Conservation (phyloP, 495 filamentous ascomycete genomes). For the Aspergillus taichungensis region DNA sequence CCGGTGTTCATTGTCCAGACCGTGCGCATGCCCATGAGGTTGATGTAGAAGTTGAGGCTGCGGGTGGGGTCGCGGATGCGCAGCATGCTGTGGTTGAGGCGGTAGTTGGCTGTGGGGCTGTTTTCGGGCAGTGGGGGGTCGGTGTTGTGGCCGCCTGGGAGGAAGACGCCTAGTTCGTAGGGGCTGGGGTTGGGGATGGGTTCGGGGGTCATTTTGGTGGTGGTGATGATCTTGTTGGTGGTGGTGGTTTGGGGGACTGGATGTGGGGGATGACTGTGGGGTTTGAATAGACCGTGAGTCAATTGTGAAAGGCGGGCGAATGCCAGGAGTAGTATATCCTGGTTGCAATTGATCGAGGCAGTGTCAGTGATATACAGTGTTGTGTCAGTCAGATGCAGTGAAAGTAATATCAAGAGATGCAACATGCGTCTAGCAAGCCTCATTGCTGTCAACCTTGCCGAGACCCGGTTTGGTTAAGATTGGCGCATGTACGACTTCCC, state of each 20-base stretch:
- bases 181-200: neutral
- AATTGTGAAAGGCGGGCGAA: too few species aligned
- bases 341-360: too few species aligned
- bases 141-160: conserved; percentile 20
- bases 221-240: neutral
- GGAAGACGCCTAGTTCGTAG: conserved; percentile 20
- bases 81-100: conserved; percentile 39
- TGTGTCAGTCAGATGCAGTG: too few species aligned
- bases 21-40: conserved; percentile 40
- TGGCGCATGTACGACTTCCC: too few species aligned
- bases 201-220: neutral
- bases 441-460: too few species aligned
- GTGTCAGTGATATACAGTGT: too few species aligned
- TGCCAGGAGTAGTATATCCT: too few species aligned
- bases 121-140: conserved; percentile 20
- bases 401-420: too few species aligned
- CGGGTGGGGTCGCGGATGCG: conserved; percentile 28
- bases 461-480: too few species aligned
- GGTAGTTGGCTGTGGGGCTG: conserved; percentile 29
- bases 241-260: neutral
- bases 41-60: conserved; percentile 37
- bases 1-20: conserved; percentile 39
- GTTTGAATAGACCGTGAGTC: too few species aligned
- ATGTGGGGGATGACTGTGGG: neutral
- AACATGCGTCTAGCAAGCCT: too few species aligned